Evolutionary conservation across 2,329 filamentous ascomycete species (phyloP), one percentile per base, ranked within the genome.

Genomic region (Salinomyces thailandicus): DNA sequence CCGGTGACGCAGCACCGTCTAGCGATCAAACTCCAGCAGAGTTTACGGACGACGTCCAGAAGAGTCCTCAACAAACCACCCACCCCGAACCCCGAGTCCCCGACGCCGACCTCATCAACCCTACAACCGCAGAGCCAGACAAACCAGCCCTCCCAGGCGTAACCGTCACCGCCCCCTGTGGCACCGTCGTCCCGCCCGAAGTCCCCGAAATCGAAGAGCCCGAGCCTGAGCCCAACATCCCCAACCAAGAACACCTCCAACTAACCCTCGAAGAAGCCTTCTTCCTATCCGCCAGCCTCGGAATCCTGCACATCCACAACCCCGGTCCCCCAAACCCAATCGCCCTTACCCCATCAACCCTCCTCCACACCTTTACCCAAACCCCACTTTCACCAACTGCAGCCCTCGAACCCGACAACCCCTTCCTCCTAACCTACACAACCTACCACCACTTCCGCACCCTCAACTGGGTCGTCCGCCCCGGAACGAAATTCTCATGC

Each of bases 381-480:
- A 43, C 53, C 40, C 18, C 33, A 6, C 7, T 13, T 11, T 18
- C 35, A n/a, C 19, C 28, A 7, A 12, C 26, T n/a, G 24, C 41
- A 14, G 6, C 22, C 2, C 18, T 33, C 24, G 33, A 67, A 12
- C 77, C 85, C 0, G 85, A 94, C 57, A 84, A 93, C 51, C 72
- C 76, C 0, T 98, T 98, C 59, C 65, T 96, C 14, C 59, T 94
- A 1, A 79, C 85, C 39, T 98, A 96, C 53, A 78, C 77, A 9
- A 85, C 85, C 13, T 98, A 94, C 58, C 91, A 98, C 56, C 89
- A 98, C 58, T 98, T 94, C 63, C 81, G 91, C 24, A 93, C 86
- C 0, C 69, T 96, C 0, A 91, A 91, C 16, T 98, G 91, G 89
- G 85, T 95, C 1, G 81, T 93, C 0, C 80, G 93, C 11, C 78